Evolutionary conservation across 768 basidiomycete genomes (phyloP), one percentile per base, ranked within the genome.

Genomic region (Udeniomyces megalosporus): DNA sequence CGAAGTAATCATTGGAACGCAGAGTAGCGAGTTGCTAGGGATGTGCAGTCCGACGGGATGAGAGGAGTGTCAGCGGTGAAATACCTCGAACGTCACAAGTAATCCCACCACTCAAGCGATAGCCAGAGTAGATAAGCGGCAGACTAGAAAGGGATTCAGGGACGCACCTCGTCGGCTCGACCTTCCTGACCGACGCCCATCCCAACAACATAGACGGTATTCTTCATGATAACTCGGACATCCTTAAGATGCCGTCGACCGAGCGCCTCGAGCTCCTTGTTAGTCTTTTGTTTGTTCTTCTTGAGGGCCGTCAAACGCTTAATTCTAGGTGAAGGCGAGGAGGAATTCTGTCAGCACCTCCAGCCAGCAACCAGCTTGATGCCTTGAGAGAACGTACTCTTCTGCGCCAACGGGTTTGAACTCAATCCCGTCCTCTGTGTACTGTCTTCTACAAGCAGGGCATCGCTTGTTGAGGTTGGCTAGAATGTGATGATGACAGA

Each of bases 401-500:
- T 96, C 90, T 60, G 86, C 84, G 65, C 86, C 85, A 67, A 99
- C 85, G 51, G 95, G 84, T 73, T 90, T 95, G 77, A 93, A 95
- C 73, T 96, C 88, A 35, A 95, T 85, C 46, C 83, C 80, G 60
- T 95, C 88, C 67, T 96, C 90, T 10, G 87, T 85, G 71, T 96
- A 97, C 60, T 86, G 80, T 67, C 92, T 79, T 69, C 95, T 80
- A 76, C 95, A 99, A 22, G 95, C 95, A 44, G 95, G 95, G 73
- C 95, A 99, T 54, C 88, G 84, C 66, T 90, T 84, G 73, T 97
- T 97, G 65, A 93, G 79, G 76, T 95, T 88, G 75, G 88, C 83
- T 77, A 87, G 85, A 79, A 95, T 93, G 76, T 97, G 91, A 75
- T 99, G 88, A 83, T 91, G 97, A 75, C 95, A 99, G 77, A 99